phyloP scores from a whole-genome alignment of 352 stramenopile genomes.

The Phytopythium vexans region DNA sequence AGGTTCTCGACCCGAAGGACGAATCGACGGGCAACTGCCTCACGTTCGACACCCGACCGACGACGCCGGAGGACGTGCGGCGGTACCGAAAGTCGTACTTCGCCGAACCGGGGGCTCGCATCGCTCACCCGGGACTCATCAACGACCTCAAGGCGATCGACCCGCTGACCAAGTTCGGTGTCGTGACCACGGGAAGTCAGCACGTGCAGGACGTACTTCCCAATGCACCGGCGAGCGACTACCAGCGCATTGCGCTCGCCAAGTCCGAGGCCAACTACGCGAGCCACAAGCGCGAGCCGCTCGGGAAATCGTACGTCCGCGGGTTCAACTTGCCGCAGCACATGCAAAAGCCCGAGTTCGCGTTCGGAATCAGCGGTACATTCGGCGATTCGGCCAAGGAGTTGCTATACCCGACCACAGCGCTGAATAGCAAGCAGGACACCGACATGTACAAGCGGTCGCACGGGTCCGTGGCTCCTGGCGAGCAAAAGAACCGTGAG shows the following conservation, averaged over 20 bases:
- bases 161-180: conserved; percentile 57
- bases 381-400: conserved; percentile 85
- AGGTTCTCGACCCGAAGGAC: conserved; percentile 23
- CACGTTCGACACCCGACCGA: conserved; percentile 49
- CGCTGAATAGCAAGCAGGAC: conserved; percentile 56
- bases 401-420: conserved; percentile 67
- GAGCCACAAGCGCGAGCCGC: conserved; percentile 73
- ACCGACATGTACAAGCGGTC: conserved; percentile 74
- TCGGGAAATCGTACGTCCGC: conserved; percentile 64
- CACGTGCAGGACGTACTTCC: conserved; percentile 64
- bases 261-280: conserved; percentile 78
- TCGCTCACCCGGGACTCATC: conserved; percentile 76
- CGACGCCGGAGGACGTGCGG: conserved; percentile 67
- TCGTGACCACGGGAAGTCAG: conserved; percentile 64
- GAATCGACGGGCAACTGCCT: conserved; percentile 58
- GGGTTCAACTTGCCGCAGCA: conserved; percentile 65
- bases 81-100: conserved; percentile 87
- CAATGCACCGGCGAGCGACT: conserved; percentile 39
- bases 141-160: conserved; percentile 73
- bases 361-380: conserved; percentile 56
- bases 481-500: conserved; percentile 83
- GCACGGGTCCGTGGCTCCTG: conserved; percentile 72
- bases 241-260: conserved; percentile 62
- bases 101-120: conserved; percentile 60
- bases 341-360: conserved; percentile 54